Base-by-base conservation (phyloP, 768 basidiomycete genomes). In the Tricholoma matsutake region DNA sequence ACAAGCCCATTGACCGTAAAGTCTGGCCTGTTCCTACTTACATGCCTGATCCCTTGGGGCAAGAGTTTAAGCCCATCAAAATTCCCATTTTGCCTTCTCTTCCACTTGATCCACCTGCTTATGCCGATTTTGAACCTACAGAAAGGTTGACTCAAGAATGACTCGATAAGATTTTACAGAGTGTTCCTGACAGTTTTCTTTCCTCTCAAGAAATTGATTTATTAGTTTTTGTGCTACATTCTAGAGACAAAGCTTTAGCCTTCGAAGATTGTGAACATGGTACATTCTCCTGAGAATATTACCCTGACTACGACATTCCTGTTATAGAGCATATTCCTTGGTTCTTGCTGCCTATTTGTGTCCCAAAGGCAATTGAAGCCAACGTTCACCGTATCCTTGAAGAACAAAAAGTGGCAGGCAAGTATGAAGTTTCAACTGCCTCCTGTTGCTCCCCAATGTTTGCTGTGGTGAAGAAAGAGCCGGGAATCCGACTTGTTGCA, bases 251-350 rank as follows among this genome's bases (percentile, higher is more conserved):
- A 2, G 70, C 67, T 0, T 49, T 71, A 4, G 72, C 66, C 1
- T 68, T 68, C n/a, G 29, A 54, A 2, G 54, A 67, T 47, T 18
- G 29, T 18, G 71, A 78, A 56, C 59, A 65, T 2, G 77, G 77
- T 3, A 69, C 57, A 0, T 76, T 78, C 54, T 66, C 58, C 13
- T 58, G n/a, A n/a, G 56, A 74, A 16, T 77, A 69, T 60, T 77
- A 65, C 41, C 71, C 72, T 7, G 72, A 74, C 57, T 73, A 74
- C 31, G 63, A 69, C 16, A 70, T 76, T 18, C 71, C 73, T 0
- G 61, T 66, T 6, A 73, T 77, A 2, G 69, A 71, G 54, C 76
- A 78, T 20, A 43, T 43, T 1, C 41, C 41, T 6, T 43, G 16
- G 41, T 43, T 18, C n/a, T 18, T 43, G 1, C 41, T n/a, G 6